These are phyloP conservation scores for Chimonanthus salicifolius DNA, from an alignment of 164 flowering plant species.

Conservation along the genomic window DNA sequence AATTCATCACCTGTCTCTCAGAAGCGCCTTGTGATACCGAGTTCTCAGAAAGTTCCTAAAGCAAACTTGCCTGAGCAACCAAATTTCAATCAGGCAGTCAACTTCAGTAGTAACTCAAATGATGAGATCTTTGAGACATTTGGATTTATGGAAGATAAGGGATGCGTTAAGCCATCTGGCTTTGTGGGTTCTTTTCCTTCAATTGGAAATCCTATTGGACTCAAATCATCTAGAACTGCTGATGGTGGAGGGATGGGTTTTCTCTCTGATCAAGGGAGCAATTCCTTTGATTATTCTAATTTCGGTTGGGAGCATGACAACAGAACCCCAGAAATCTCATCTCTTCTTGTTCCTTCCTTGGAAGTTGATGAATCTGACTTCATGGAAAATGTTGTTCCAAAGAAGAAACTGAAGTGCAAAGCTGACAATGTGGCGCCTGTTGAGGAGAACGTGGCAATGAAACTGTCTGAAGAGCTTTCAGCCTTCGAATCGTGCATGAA, in stretches of 20 bases:
- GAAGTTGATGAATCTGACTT: conserved; percentile 44
- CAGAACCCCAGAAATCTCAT: conserved; percentile 65
- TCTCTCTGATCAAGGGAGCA: conserved; percentile 73
- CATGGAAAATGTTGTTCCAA: conserved; percentile 41
- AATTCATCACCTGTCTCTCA: conserved; percentile 27
- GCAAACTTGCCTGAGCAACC: conserved; percentile 22
- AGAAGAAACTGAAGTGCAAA: conserved; percentile 50
- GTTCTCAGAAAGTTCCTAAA: conserved; percentile 27
- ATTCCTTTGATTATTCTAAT: conserved; percentile 68
- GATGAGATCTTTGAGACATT: conserved; percentile 25
- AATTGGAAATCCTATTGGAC: conserved; percentile 15
- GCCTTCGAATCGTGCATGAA: conserved; percentile 75
- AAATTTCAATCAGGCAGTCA: conserved; percentile 25
- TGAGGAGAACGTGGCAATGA: conserved; percentile 30
- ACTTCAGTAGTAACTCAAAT: conserved; percentile 25
- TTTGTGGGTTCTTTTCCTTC: conserved; percentile 20
- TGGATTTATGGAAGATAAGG: conserved; percentile 57
- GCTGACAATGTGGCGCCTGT: conserved; percentile 21
- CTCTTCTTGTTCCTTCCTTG: conserved; percentile 32
- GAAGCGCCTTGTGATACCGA: conserved; percentile 36
- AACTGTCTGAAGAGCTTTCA: conserved; percentile 57
- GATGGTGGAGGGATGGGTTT: conserved; percentile 32
- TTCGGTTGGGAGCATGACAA: conserved; percentile 55
- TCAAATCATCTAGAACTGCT: conserved; percentile 27
- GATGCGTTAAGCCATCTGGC: conserved; percentile 28